These are phyloP conservation scores for Phytophthora colocasiae DNA, from an alignment of 352 stramenopile species.

Conservation along the genomic window DNA sequence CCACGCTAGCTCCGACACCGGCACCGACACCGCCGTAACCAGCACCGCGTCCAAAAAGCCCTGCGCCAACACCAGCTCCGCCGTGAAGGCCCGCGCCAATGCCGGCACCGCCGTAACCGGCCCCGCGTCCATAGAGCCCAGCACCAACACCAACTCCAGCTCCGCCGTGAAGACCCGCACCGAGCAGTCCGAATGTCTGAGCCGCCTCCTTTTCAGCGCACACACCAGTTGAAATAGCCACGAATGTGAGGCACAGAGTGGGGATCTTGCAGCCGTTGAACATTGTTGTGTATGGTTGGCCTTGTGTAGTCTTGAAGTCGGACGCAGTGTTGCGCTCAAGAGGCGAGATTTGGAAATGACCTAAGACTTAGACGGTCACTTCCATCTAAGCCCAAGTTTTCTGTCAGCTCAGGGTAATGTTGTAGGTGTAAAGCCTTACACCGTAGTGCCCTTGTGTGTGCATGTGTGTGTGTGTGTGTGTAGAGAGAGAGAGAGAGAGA, in stretches of 20 bases:
- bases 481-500: background rate
- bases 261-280: constrained; percentile 20
- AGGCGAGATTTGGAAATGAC: constrained; percentile 17
- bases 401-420: background rate
- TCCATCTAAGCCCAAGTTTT: background rate
- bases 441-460: too few relatives aligned
- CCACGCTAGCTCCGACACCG: background rate
- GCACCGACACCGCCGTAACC: background rate
- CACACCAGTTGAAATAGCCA: constrained; percentile 1
- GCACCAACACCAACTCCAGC: background rate
- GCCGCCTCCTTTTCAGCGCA: constrained; percentile 20
- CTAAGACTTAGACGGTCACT: background rate
- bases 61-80: background rate
- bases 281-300: constrained; percentile 6
- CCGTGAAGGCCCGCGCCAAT: too few relatives aligned
- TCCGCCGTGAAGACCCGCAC: constrained; percentile 1
- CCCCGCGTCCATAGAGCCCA: background rate
- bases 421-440: too few relatives aligned
- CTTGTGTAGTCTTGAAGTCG: background rate
- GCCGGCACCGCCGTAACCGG: background rate
- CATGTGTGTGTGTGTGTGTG: too few relatives aligned
- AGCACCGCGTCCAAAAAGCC: background rate
- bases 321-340: background rate
- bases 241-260: constrained; percentile 17
- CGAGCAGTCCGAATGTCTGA: constrained; percentile 23